Percentiles rank a stretch among this genome's conserved stretches.
These are phyloP conservation scores for Heracleum sosnowskyi DNA, from an alignment of 129 eudicot genomes.

Conservation along the genomic window DNA sequence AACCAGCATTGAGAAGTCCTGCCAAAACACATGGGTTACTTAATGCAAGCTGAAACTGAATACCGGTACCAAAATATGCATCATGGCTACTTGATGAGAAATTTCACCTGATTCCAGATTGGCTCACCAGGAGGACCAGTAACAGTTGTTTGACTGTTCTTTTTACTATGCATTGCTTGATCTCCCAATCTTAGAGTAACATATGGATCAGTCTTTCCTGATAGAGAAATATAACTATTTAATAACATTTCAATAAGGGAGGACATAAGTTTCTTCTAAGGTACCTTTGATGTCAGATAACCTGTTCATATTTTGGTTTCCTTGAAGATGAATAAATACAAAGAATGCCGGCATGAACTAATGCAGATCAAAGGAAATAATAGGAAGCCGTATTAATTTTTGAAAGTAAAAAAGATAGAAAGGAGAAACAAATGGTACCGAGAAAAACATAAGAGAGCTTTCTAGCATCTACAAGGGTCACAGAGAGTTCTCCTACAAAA, in stretches of 20 bases:
- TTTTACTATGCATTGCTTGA: conserved; percentile 91
- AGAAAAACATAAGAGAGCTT: conserved; percentile 64
- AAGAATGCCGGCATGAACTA: neutral
- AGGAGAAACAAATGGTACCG: conserved; percentile 28
- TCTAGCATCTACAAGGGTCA: conserved; percentile 96
- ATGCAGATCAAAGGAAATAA: neutral
- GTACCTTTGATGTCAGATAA: neutral
- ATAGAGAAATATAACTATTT: neutral
- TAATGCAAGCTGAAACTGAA: neutral
- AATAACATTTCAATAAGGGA: neutral
- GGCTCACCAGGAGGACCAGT: conserved; percentile 96
- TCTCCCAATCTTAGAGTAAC: conserved; percentile 81
- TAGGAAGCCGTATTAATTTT: neutral
- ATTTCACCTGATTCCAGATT: conserved; percentile 90
- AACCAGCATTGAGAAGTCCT: conserved; percentile 95
- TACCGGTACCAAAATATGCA: neutral
- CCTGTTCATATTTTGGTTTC: neutral
- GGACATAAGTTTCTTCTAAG: neutral
- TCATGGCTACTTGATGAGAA: neutral
- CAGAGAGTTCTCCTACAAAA: conserved; percentile 87
- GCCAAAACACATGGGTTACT: conserved; percentile 14
- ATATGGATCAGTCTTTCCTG: conserved; percentile 97
- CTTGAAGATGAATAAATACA: neutral
- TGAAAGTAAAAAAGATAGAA: neutral
- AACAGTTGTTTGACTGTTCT: conserved; percentile 97